Evolutionary conservation across 2,329 filamentous ascomycete genomes (phyloP).

Genomic region (Zasmidium angulare): DNA sequence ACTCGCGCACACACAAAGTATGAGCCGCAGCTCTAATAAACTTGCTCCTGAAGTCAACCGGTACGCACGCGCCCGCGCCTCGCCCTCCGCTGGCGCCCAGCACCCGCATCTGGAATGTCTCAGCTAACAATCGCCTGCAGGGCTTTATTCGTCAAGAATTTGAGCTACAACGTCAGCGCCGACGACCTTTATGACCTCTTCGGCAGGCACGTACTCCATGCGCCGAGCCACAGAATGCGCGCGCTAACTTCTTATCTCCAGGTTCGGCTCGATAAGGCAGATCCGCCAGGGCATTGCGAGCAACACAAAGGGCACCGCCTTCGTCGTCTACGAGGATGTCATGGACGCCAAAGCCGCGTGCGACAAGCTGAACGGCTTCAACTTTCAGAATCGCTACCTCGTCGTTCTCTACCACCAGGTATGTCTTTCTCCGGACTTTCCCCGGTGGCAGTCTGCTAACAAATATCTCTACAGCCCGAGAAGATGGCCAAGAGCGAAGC

Average conservation of each 20-base stretch:
- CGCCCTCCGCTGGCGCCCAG: constrained; percentile 1
- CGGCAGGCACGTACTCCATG: constrained; percentile 64
- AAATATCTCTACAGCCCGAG: constrained; percentile 54
- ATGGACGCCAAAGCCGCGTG: constrained; percentile 98
- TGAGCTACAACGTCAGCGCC: constrained; percentile 98
- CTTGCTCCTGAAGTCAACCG: constrained; percentile 99
- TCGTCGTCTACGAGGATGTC: constrained; percentile 99
- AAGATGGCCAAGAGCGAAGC: constrained; percentile 70
- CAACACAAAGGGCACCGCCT: constrained; percentile 97
- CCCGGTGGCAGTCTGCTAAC: constrained; percentile 9
- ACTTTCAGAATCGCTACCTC: constrained; percentile 99
- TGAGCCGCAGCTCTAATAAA: constrained; percentile 95
- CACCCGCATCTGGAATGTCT: background rate
- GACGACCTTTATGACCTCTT: constrained; percentile 99
- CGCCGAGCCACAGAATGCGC: constrained; percentile 3
- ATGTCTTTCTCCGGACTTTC: background rate
- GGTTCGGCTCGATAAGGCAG: constrained; percentile 62
- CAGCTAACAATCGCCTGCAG: constrained; percentile 46
- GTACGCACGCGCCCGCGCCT: constrained; percentile 54
- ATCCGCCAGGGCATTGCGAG: constrained; percentile 96
- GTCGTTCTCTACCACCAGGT: constrained; percentile 73
- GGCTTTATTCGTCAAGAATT: constrained; percentile 99
- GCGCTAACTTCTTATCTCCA: constrained; percentile 9
- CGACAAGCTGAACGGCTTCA: constrained; percentile 99
- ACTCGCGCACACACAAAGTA: constrained; percentile 55